These are phyloP conservation scores for Deakozyma indianensis DNA, from an alignment of 805 yeast genomes.

Conservation along the genomic window DNA sequence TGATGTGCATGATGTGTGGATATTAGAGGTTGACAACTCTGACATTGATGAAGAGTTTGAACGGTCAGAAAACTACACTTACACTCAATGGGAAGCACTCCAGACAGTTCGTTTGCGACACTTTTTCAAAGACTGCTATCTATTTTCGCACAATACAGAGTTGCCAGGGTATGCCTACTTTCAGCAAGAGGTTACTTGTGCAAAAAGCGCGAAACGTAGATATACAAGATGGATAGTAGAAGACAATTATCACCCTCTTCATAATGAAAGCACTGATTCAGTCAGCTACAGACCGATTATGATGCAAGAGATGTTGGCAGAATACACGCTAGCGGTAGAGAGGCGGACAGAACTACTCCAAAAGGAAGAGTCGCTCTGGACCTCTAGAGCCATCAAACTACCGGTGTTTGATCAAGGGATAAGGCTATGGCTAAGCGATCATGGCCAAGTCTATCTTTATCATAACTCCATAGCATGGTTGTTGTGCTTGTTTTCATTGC, in stretches of 20 bases:
- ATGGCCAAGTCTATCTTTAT: neutral
- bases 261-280: neutral
- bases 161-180: neutral
- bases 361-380: neutral
- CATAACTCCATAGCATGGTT: neutral
- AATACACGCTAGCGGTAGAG: neutral
- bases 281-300: neutral
- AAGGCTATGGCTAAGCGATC: neutral
- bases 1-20: neutral
- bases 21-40: neutral
- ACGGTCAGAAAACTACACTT: neutral
- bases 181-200: constrained; percentile 1
- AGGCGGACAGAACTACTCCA: neutral
- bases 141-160: neutral
- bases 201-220: neutral
- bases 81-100: neutral
- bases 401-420: neutral
- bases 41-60: neutral
- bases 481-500: neutral
- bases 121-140: neutral
- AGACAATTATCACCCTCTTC: neutral
- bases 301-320: neutral
- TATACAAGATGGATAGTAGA: neutral
- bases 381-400: neutral
- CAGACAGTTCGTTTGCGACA: neutral